Evolutionary conservation across 1,284 basidiomycete species (phyloP), one percentile per base, ranked within the genome.

Genomic region (Ceratobasidium sp.): DNA sequence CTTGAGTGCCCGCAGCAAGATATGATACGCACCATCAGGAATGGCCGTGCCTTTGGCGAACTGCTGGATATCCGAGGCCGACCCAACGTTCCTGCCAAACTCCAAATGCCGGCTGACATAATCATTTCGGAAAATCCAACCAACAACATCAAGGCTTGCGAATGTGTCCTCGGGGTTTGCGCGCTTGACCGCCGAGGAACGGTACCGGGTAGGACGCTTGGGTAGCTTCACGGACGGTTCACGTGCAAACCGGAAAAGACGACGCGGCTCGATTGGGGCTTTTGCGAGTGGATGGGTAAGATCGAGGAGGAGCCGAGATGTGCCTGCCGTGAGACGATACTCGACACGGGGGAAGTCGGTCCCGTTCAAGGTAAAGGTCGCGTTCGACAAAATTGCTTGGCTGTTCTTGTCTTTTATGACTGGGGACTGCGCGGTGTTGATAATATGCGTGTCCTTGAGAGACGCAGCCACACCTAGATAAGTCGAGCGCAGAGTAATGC

Each of bases 251-350:
- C 36, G 36, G 36, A 38, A 38, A 38, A 38, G 36, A 4, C 36
- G 36, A 38, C 36, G 36, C 36, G 36, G 36, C 25, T 23, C 9
- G 21, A 14, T 49, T 46, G 16, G 33, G 58, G 66, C 44, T 46
- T 44, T 38, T 38, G 53, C 0, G 40, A 28, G 21, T 23, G 49
- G n/a, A 79, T 66, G 59, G 23, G 82, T 77, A 21, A 82, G 77
- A 70, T 82, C 81, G 72, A 81, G 75, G 58, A 76, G 73, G 12
- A 82, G 46, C 3, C 75, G 73, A 4, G 79, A 77, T 7, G 80
- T 78, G 18, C 81, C 81, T 5, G 78, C 78, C 14, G 76, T 77
- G 8, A 78, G 76, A 25, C 81, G 77, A 49, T 75, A 75, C 12
- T 61, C 7, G 21, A 75, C 36, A 11, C 21, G 18, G 21, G 48